Conservation (phyloP, 441 rosid genomes). For the Brassica hybrid region DNA sequence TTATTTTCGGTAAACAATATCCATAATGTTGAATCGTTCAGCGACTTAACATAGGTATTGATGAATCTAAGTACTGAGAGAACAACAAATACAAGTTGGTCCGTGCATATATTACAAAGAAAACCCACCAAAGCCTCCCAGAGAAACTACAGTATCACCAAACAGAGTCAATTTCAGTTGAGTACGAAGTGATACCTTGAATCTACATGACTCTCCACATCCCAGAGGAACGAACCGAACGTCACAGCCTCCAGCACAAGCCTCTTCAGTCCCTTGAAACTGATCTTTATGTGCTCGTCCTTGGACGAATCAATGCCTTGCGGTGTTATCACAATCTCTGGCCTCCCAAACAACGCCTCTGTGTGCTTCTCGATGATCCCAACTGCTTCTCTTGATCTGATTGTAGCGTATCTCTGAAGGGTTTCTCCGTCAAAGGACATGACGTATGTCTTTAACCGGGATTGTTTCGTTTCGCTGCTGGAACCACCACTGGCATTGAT, state of each 20-base stretch:
- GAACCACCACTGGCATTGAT: constrained; percentile 53
- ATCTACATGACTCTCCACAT: constrained; percentile 86
- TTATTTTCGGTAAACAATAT: not conserved
- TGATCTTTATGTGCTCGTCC: constrained; percentile 70
- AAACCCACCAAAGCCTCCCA: not conserved
- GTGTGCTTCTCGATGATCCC: constrained; percentile 90
- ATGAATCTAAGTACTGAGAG: not conserved
- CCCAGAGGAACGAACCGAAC: constrained; percentile 94
- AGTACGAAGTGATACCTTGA: constrained; percentile 82
- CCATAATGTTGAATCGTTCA: not conserved
- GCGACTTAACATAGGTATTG: not conserved
- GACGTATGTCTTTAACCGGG: constrained; percentile 68
- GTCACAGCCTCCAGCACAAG: constrained; percentile 93
- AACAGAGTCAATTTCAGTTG: constrained; percentile 17
- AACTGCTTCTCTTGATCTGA: constrained; percentile 86
- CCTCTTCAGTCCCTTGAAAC: constrained; percentile 79
- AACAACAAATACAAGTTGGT: constrained; percentile 4
- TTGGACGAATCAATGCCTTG: constrained; percentile 77
- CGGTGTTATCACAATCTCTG: constrained; percentile 75
- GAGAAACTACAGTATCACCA: constrained; percentile 5
- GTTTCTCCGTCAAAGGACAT: constrained; percentile 91
- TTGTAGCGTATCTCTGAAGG: constrained; percentile 80
- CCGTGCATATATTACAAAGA: constrained; percentile 31
- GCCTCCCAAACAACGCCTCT: constrained; percentile 86
- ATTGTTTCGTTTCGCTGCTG: constrained; percentile 52